Percentiles rank a stretch among this genome's conserved stretches.
Conservation (phyloP, 2,329 filamentous ascomycete genomes). For the Chrysoporthe puriensis region DNA sequence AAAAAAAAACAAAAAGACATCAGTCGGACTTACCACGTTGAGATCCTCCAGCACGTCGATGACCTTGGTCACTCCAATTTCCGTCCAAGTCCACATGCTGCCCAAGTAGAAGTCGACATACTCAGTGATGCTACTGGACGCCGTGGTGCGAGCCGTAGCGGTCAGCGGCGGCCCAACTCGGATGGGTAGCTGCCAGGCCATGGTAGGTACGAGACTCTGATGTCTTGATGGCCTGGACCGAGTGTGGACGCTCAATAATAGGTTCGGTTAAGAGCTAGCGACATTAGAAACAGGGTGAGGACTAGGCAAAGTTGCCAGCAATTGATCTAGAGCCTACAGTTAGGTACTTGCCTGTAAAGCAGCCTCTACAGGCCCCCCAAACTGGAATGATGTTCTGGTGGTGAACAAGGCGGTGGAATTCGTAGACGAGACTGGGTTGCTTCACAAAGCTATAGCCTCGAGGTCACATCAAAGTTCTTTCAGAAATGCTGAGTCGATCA, state of each 20-base stretch:
- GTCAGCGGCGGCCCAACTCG: neutral
- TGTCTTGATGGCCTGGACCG: neutral
- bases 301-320: too few relatives aligned
- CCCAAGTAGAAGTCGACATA: conserved; percentile 34
- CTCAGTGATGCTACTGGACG: neutral
- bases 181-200: neutral
- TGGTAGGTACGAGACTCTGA: neutral
- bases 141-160: conserved; percentile 4
- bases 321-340: too few relatives aligned
- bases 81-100: conserved; percentile 35
- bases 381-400: too few relatives aligned
- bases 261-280: too few relatives aligned
- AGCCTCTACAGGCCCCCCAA: too few relatives aligned
- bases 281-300: too few relatives aligned
- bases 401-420: too few relatives aligned
- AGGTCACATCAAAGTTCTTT: too few relatives aligned
- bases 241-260: neutral
- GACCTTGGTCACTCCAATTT: conserved; percentile 31
- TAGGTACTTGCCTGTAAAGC: too few relatives aligned
- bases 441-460: too few relatives aligned
- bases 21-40: conserved; percentile 26
- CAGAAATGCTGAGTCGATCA: too few relatives aligned
- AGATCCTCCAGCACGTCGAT: conserved; percentile 29
- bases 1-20: neutral
- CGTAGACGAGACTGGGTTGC: too few relatives aligned